Evolutionary conservation across 2,329 filamentous ascomycete species (phyloP), one percentile per base, ranked within the genome.

Genomic region (Fusarium sp.): DNA sequence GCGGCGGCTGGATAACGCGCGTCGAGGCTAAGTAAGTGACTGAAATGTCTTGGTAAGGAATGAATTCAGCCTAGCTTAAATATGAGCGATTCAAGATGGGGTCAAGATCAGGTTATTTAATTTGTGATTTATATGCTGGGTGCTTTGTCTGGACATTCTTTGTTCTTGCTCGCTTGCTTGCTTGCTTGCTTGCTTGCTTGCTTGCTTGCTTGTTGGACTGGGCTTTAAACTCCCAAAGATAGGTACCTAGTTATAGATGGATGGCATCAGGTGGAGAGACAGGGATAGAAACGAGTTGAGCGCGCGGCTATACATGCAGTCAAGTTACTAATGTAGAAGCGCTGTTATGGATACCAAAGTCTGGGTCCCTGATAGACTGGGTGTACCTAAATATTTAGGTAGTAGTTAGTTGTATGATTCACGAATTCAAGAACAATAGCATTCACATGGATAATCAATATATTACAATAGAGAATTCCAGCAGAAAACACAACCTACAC

Each of bases 1-100:
- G 70, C 69, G 54, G 55, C 70, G 55, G 61, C 56, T 73, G 57
- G 45, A 62, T 47, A 68, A 73, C 71, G 71, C 71, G 71, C 71
- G 71, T 74, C 71, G 51, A 61, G 39, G 20, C 56, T 32, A 52
- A 62, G 32, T 52, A 45, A 65, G 39, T 52, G 57, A 38, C 58
- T 20, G 30, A 54, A 44, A 63, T 73, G 66, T 73, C 66, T 73
- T 64, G 26, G 54, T 45, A 48, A 61, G 71, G 71, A 73, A 73
- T 73, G 71, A 24, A 57, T 45, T 42, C 66, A 60, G 58, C 62
- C 67, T 36, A 51, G 50, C 52, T 55, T 45, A n/a, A 42, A 32
- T 22, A 66, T 62, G 48, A 30, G 20, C 42, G 41, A 63, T 30
- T 41, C 52, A 42, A 50, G 64, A 34, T 24, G 34, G 41, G 34